phyloP scores from a whole-genome alignment of 2,329 filamentous ascomycete species.

The Aureobasidium mangrovei region DNA sequence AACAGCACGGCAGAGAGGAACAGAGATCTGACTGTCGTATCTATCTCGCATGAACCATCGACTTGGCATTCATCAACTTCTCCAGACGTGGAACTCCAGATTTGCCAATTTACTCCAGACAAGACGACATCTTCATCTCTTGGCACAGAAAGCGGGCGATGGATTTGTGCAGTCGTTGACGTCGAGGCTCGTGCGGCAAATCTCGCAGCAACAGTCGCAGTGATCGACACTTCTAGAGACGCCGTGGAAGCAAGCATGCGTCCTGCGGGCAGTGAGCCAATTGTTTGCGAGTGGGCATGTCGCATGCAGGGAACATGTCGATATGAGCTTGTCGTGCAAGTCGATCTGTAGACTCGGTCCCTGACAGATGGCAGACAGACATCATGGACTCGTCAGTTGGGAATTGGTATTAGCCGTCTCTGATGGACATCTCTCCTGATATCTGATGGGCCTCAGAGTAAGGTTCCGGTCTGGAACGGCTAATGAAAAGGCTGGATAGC shows the following conservation, averaged over 20 bases:
- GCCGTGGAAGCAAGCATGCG: neutral
- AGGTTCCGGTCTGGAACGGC: slow-evolving; percentile 8
- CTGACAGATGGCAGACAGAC: neutral
- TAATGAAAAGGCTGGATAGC: neutral
- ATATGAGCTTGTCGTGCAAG: neutral
- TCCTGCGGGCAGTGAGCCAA: too few species aligned
- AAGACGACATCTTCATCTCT: neutral
- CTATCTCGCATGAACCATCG: slow-evolving; percentile 10
- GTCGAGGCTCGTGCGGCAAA: neutral
- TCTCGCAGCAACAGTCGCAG: neutral
- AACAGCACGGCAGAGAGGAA: too few species aligned
- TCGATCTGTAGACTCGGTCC: neutral
- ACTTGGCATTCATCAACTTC: slow-evolving; percentile 3
- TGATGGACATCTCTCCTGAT: neutral
- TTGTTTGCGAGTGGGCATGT: too few species aligned
- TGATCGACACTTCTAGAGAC: slow-evolving; percentile 10
- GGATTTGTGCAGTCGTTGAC: neutral
- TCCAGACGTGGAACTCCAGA: neutral
- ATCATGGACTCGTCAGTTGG: neutral
- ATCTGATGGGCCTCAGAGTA: neutral
- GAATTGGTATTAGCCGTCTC: slow-evolving; percentile 2
- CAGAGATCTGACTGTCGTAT: neutral
- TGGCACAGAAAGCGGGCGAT: neutral
- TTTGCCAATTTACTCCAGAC: neutral
- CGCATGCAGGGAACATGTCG: too few species aligned